Evolutionary conservation across 257 asterid genomes (phyloP).

Genomic region (Craterostigma plantagineum): DNA sequence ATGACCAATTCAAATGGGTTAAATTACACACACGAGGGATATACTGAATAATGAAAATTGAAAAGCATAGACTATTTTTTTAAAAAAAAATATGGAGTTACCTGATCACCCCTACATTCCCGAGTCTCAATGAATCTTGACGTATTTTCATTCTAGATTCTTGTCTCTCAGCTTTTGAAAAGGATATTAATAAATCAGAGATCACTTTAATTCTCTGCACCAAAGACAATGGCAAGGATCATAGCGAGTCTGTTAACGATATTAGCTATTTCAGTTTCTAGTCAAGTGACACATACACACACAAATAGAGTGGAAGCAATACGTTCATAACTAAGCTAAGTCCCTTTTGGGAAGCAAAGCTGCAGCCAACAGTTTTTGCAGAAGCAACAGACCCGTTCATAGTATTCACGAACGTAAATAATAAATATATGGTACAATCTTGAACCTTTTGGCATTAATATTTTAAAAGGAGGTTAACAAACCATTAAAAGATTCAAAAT

Average conservation of each 20-base stretch:
- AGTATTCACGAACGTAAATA: too few relatives aligned
- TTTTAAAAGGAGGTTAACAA: background rate
- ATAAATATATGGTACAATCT: too few relatives aligned
- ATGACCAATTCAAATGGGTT: background rate
- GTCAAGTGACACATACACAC: too few relatives aligned
- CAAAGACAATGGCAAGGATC: conserved; percentile 7
- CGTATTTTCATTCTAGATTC: conserved; percentile 93
- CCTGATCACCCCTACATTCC: conserved; percentile 93
- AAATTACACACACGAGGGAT: too few relatives aligned
- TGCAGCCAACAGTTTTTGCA: too few relatives aligned
- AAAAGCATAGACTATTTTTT: too few relatives aligned
- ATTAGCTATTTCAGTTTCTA: too few relatives aligned
- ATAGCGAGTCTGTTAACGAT: background rate
- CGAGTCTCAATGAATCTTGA: conserved; percentile 87
- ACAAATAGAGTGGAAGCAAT: too few relatives aligned
- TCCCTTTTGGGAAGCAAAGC: too few relatives aligned
- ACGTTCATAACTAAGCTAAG: too few relatives aligned
- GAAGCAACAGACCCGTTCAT: too few relatives aligned
- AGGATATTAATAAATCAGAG: conserved; percentile 80
- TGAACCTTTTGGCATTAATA: background rate
- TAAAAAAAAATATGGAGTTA: conserved; percentile 3
- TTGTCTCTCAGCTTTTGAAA: conserved; percentile 93
- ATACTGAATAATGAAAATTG: too few relatives aligned
- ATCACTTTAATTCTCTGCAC: conserved; percentile 72
- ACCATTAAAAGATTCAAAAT: conserved; percentile 4